Evolutionary conservation across 169 alveolate species (phyloP).

Genomic region (Eimeria nieschulzi): DNA sequence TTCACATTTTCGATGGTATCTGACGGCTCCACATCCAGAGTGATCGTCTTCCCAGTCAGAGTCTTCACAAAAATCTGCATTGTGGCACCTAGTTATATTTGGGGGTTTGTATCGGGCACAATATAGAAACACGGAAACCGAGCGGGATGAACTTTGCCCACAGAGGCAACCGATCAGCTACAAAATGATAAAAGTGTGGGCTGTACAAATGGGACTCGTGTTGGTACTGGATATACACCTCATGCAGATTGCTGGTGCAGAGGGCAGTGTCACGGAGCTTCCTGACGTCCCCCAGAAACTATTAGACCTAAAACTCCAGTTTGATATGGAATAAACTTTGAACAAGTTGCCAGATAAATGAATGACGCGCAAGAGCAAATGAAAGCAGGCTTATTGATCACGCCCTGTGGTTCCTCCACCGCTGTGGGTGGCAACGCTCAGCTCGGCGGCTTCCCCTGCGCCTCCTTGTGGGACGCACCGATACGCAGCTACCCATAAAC

Average conservation of each 20-base stretch:
- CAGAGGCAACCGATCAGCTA: conserved; percentile 9
- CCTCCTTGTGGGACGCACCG: conserved; percentile 4
- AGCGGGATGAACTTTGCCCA: conserved; percentile 13
- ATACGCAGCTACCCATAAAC: conserved; percentile 4
- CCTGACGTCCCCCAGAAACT: background rate
- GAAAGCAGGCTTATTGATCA: conserved; percentile 43
- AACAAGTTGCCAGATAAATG: conserved; percentile 14
- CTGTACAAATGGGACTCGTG: background rate
- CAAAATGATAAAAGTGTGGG: conserved; percentile 40
- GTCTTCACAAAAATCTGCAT: conserved; percentile 97
- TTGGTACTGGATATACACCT: conserved; percentile 51
- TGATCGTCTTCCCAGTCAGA: conserved; percentile 96
- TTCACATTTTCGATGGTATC: conserved; percentile 94
- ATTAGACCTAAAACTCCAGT: conserved; percentile 2
- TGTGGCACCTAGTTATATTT: background rate
- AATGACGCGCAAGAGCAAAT: background rate
- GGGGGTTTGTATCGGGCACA: background rate
- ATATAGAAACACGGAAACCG: background rate
- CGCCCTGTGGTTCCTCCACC: conserved; percentile 9
- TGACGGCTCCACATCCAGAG: conserved; percentile 96
- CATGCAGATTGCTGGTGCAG: conserved; percentile 50
- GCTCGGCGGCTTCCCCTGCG: conserved; percentile 69
- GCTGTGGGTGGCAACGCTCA: conserved; percentile 61
- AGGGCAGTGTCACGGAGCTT: conserved; percentile 28
- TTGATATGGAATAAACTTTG: conserved; percentile 8